Conservation (phyloP, 108 stramenopile species). For the Conticribra guillardii region DNA sequence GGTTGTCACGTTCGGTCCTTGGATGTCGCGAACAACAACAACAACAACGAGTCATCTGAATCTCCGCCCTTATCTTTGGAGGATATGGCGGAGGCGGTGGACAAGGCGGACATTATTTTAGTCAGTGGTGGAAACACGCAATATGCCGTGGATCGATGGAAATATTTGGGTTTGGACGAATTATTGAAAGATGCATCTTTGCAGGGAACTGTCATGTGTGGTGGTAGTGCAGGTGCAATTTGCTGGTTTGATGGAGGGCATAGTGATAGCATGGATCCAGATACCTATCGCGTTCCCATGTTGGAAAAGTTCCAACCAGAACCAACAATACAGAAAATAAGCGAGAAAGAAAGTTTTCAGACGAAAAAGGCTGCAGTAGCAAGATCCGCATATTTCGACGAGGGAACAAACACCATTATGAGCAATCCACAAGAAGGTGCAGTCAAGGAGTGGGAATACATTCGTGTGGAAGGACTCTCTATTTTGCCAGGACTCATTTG, state of each 20-base stretch:
- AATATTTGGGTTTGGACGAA: constrained; percentile 45
- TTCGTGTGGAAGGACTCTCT: constrained; percentile 62
- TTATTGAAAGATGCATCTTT: constrained; percentile 47
- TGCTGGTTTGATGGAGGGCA: constrained; percentile 90
- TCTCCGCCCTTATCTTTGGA: too few relatives aligned
- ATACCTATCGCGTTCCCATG: constrained; percentile 45
- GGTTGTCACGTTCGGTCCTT: constrained; percentile 34
- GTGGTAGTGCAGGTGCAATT: constrained; percentile 86
- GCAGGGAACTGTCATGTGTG: constrained; percentile 58
- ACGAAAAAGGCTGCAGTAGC: too few relatives aligned
- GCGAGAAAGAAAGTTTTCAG: too few relatives aligned
- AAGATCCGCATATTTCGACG: neutral
- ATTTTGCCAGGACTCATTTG: constrained; percentile 70
- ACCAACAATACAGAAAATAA: too few relatives aligned
- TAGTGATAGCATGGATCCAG: constrained; percentile 65
- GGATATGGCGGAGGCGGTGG: constrained; percentile 36
- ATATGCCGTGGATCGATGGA: constrained; percentile 78
- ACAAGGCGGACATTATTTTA: constrained; percentile 59
- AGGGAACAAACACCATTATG: neutral
- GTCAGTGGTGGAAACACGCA: constrained; percentile 82
- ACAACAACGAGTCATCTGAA: too few relatives aligned
- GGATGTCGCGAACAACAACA: constrained; percentile 38
- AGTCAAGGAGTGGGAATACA: constrained; percentile 62
- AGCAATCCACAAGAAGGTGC: neutral
- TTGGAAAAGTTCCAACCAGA: constrained; percentile 24